phyloP scores from a whole-genome alignment of 805 yeast species.

The Kuraishia cidri region DNA sequence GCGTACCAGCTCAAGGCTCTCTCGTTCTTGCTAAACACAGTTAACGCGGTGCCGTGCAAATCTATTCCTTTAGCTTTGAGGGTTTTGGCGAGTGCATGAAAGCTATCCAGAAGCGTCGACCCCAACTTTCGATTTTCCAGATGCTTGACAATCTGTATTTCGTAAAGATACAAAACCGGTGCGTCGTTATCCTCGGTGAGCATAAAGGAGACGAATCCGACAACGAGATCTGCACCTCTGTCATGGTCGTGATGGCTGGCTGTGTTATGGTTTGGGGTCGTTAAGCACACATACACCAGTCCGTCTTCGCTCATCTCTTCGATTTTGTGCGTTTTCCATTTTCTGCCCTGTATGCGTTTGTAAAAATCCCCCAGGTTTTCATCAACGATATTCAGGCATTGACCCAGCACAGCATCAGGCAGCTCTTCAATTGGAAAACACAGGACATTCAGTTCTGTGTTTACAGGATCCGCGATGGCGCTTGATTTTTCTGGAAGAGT shows the following conservation, averaged over 20 bases:
- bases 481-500: too few relatives aligned
- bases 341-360: slow-evolving; percentile 18
- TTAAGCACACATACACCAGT: slow-evolving; percentile 25
- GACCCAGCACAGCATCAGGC: background rate
- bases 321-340: slow-evolving; percentile 31
- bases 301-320: slow-evolving; percentile 40
- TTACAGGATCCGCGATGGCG: too few relatives aligned
- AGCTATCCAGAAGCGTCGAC: slow-evolving; percentile 19
- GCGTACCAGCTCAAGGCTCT: slow-evolving; percentile 34
- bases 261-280: too few relatives aligned
- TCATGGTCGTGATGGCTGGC: too few relatives aligned
- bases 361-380: slow-evolving; percentile 16
- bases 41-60: slow-evolving; percentile 25
- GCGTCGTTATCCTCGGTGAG: slow-evolving; percentile 28
- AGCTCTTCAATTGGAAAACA: too few relatives aligned
- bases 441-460: too few relatives aligned
- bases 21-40: slow-evolving; percentile 40
- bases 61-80: too few relatives aligned
- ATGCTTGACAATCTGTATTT: slow-evolving; percentile 35
- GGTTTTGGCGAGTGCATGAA: slow-evolving; percentile 22
- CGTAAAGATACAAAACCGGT: slow-evolving; percentile 42
- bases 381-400: slow-evolving; percentile 14
- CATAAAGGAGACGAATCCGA: slow-evolving; percentile 38
- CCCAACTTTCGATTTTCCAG: slow-evolving; percentile 31
- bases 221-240: slow-evolving; percentile 8